Evolutionary conservation across 2,329 filamentous ascomycete genomes (phyloP).

Genomic region (Fusarium decemcellulare): DNA sequence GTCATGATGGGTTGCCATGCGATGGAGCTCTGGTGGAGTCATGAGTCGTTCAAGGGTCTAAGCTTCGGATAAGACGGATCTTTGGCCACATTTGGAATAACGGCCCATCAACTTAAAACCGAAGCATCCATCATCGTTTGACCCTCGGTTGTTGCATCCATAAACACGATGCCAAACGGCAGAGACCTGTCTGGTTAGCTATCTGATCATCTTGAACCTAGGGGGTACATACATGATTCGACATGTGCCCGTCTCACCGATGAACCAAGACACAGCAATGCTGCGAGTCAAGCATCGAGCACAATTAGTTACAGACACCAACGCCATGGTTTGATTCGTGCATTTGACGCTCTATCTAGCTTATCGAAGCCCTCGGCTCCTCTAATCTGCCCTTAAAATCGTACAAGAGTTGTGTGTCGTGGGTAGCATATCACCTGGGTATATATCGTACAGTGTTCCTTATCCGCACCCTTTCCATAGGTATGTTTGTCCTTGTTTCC

Average conservation of each 20-base stretch:
- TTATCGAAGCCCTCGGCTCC: too few species aligned
- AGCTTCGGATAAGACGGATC: slow-evolving; percentile 27
- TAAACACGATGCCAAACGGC: too few species aligned
- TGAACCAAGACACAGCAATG: too few species aligned
- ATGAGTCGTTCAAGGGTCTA: slow-evolving; percentile 15
- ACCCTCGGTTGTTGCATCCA: too few species aligned
- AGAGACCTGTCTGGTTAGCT: too few species aligned
- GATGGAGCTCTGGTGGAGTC: slow-evolving; percentile 17
- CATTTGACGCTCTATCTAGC: neutral
- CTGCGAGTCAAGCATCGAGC: too few species aligned
- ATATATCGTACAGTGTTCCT: slow-evolving; percentile 39
- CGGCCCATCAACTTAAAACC: neutral
- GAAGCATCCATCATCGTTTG: too few species aligned
- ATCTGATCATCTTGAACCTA: too few species aligned
- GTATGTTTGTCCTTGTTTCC: neutral
- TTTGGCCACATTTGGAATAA: slow-evolving; percentile 1
- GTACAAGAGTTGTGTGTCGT: slow-evolving; percentile 38
- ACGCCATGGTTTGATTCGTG: neutral
- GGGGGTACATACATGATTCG: too few species aligned
- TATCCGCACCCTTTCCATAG: slow-evolving; percentile 2
- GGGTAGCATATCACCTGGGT: slow-evolving; percentile 16
- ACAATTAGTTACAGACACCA: neutral
- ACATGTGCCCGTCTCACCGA: too few species aligned
- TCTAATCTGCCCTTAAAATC: slow-evolving; percentile 1
- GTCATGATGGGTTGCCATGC: slow-evolving; percentile 18